These are phyloP conservation scores for Endotrypanum monterogeii DNA, from an alignment of 208 protist genomes.

Conservation along the genomic window DNA sequence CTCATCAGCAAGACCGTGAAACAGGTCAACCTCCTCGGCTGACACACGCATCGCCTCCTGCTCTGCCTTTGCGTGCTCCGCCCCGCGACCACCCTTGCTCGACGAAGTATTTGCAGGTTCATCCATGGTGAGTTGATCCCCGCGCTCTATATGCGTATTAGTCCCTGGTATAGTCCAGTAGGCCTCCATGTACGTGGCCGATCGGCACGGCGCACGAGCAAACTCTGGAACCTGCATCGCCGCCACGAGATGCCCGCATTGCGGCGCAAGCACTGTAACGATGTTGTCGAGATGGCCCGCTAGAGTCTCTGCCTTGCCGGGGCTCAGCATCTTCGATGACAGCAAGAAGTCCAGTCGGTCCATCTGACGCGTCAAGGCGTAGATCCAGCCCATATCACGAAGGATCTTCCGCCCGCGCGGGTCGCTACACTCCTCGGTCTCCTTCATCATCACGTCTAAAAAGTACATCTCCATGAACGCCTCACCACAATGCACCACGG, in stretches of 20 bases:
- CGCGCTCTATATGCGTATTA: constrained; percentile 78
- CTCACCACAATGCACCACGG: constrained; percentile 89
- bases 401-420: constrained; percentile 81
- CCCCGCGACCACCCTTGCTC: constrained; percentile 7
- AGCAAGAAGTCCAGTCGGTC: constrained; percentile 82
- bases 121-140: constrained; percentile 56
- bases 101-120: constrained; percentile 15
- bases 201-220: constrained; percentile 59
- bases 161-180: constrained; percentile 92
- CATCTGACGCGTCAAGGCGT: constrained; percentile 72
- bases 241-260: constrained; percentile 85
- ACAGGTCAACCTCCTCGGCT: constrained; percentile 80
- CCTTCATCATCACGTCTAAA: constrained; percentile 80
- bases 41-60: constrained; percentile 82
- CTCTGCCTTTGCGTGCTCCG: constrained; percentile 58
- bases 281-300: constrained; percentile 85
- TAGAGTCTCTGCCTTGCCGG: constrained; percentile 60
- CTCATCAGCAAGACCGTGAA: constrained; percentile 81
- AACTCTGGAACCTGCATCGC: constrained; percentile 69
- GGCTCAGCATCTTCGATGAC: constrained; percentile 68
- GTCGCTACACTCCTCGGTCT: constrained; percentile 75
- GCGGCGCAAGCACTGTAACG: constrained; percentile 84
- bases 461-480: constrained; percentile 89
- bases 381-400: constrained; percentile 90
- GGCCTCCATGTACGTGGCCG: constrained; percentile 62